A percentile compares a stretch with the other conserved stretches of the same genome.
These are phyloP conservation scores for Murraya koenigii DNA, from an alignment of 345 rosid genomes.

Conservation along the genomic window DNA sequence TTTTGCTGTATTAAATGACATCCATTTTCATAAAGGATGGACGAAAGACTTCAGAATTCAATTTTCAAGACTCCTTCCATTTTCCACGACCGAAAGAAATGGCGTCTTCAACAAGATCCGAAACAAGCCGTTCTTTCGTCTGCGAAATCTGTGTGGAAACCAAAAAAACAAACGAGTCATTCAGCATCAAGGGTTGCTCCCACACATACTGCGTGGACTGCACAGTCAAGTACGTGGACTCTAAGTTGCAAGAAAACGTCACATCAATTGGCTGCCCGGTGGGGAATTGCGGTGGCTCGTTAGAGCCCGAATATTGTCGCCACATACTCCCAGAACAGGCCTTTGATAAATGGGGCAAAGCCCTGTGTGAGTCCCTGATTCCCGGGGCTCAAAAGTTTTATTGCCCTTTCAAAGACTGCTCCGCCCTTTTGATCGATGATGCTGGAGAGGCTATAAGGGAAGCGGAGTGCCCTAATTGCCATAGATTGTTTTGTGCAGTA, in stretches of 20 bases:
- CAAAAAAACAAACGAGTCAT: conserved; percentile 7
- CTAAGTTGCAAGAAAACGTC: conserved; percentile 41
- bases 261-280: conserved; percentile 35
- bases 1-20: too few species aligned
- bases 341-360: conserved; percentile 46
- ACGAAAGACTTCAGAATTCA: too few species aligned
- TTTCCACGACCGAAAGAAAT: not conserved
- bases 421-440: conserved; percentile 42
- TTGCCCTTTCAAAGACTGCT: conserved; percentile 44
- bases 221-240: conserved; percentile 27
- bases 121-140: conserved; percentile 10
- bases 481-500: conserved; percentile 40
- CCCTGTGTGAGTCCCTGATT: conserved; percentile 44
- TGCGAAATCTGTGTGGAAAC: conserved; percentile 42
- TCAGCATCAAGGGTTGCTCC: conserved; percentile 35
- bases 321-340: conserved; percentile 12
- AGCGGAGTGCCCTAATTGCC: conserved; percentile 41
- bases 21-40: too few species aligned
- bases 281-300: conserved; percentile 22
- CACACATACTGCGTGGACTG: conserved; percentile 46
- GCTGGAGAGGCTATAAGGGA: conserved; percentile 14
- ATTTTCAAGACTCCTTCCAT: too few species aligned
- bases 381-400: conserved; percentile 34
- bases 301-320: conserved; percentile 44
- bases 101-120: not conserved